Evolutionary conservation across 441 rosid genomes (phyloP), one percentile per base, ranked within the genome.

Genomic region (Syzygium malaccense): DNA sequence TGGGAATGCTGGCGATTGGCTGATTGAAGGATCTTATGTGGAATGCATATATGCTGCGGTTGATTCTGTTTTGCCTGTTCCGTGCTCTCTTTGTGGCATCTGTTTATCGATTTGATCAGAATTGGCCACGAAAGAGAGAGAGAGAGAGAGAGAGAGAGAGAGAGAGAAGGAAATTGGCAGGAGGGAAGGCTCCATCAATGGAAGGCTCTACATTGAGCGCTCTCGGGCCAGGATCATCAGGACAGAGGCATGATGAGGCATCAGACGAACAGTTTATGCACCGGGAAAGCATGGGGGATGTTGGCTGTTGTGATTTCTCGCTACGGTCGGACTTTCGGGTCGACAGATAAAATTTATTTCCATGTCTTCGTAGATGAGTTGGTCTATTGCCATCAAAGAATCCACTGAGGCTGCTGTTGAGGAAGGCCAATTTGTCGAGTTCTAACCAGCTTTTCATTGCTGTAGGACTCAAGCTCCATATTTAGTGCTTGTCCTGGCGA

Each of bases 71-170:
- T 49, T 48, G 78, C 28, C 78, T 37, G 7, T 86, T 15, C 41
- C 8, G 51, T 0, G 49, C 55, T 51, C 68, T 51, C 30, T 62
- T 58, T 33, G 33, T 53, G 32, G 54, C 25, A 18, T 19, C 28
- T 41, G 28, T 58, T 58, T 79, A 55, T 48, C 14, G 33, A 49
- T 8, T 12, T 71, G 33, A 20, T 87, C 86, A 97, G 99, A 95
- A 80, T 96, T 97, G 87, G 98, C 99, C 33, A 9, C 13, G 60
- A 2, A n/a, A 90, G 87, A 93, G 96, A 93, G 97, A 93, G 86
- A 93, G 93, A 91, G 97, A 98, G 90, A 91, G 96, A 85, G 60
- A 2, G 32, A 90, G 87, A 92, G 96, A 93, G 97, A 93, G 86
- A 93, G 92, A 91, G 96, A 98, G 90, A 91, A 96, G 75, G 87